Percentiles rank a stretch among this genome's conserved stretches.
Conservation (phyloP, 305 asterid species). For the Solanum hybrid region DNA sequence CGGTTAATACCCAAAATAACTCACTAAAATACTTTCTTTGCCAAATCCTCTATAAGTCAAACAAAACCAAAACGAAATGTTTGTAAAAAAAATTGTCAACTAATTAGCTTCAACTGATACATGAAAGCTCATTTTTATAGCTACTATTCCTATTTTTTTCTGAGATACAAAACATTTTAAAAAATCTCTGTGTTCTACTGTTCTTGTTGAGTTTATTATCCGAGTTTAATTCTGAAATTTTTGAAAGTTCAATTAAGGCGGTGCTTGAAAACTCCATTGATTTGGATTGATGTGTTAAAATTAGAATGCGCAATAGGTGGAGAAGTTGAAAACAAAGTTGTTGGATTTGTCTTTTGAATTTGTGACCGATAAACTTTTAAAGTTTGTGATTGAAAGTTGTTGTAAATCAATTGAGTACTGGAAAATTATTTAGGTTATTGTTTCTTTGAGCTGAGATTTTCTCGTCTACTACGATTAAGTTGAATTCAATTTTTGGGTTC, state of each 20-base stretch:
- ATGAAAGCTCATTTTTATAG: too few relatives aligned
- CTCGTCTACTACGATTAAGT: neutral
- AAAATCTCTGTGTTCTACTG: neutral
- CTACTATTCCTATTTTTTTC: neutral
- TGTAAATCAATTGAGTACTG: neutral
- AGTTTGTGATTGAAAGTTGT: too few relatives aligned
- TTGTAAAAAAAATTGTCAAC: too few relatives aligned
- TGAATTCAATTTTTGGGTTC: neutral
- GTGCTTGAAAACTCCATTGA: neutral
- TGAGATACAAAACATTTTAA: neutral
- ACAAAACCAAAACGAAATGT: too few relatives aligned
- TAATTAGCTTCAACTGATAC: too few relatives aligned
- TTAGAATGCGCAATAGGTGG: neutral
- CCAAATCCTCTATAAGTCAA: too few relatives aligned
- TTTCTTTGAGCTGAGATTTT: neutral
- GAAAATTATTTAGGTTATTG: neutral
- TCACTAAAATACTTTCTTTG: too few relatives aligned
- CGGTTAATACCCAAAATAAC: too few relatives aligned
- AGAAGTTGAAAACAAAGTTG: too few relatives aligned
- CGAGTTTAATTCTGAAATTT: neutral
- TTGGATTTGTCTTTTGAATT: too few relatives aligned
- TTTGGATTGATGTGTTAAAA: neutral
- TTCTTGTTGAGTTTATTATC: neutral
- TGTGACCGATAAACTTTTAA: too few relatives aligned
- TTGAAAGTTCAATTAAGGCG: neutral